Evolutionary conservation across 495 filamentous ascomycete genomes (phyloP).

Genomic region (Hypoxylon perforatum): DNA sequence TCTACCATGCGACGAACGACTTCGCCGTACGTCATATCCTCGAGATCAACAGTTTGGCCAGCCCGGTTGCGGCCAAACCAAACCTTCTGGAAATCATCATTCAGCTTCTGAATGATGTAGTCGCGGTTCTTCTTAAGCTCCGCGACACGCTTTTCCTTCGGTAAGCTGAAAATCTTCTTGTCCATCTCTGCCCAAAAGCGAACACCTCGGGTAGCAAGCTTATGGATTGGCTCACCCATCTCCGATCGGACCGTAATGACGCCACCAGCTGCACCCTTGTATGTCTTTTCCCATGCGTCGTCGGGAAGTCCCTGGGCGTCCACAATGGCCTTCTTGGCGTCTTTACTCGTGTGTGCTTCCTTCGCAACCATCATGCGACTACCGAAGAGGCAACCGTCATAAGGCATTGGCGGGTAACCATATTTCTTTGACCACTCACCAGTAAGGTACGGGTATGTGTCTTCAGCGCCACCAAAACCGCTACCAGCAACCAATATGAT

Average conservation of each 20-base stretch:
- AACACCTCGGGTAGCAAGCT: constrained; percentile 94
- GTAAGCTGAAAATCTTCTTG: constrained; percentile 93
- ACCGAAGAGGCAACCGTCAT: constrained; percentile 89
- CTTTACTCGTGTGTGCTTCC: constrained; percentile 91
- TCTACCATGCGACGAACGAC: constrained; percentile 95
- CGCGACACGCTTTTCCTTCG: constrained; percentile 91
- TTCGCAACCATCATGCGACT: constrained; percentile 95
- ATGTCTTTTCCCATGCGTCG: constrained; percentile 94
- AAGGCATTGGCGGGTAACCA: constrained; percentile 93
- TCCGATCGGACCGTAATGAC: constrained; percentile 97
- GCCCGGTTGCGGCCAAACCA: constrained; percentile 94
- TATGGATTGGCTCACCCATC: constrained; percentile 99
- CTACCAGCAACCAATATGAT: constrained; percentile 90
- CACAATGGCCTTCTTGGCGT: constrained; percentile 94
- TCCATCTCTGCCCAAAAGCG: constrained; percentile 98
- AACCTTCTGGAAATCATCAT: constrained; percentile 97
- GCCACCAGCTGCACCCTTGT: constrained; percentile 90
- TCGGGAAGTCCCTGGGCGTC: constrained; percentile 91
- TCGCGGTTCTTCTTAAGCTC: constrained; percentile 92
- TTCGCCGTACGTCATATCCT: constrained; percentile 98
- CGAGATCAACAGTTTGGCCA: constrained; percentile 87
- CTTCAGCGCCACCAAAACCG: constrained; percentile 90
- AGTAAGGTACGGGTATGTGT: constrained; percentile 93
- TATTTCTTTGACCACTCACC: constrained; percentile 86
- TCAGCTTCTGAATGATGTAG: constrained; percentile 97